A percentile compares a stretch with the other conserved stretches of the same genome.
Conservation (phyloP, 129 eudicot genomes). For the Oenanthe sinensis region DNA sequence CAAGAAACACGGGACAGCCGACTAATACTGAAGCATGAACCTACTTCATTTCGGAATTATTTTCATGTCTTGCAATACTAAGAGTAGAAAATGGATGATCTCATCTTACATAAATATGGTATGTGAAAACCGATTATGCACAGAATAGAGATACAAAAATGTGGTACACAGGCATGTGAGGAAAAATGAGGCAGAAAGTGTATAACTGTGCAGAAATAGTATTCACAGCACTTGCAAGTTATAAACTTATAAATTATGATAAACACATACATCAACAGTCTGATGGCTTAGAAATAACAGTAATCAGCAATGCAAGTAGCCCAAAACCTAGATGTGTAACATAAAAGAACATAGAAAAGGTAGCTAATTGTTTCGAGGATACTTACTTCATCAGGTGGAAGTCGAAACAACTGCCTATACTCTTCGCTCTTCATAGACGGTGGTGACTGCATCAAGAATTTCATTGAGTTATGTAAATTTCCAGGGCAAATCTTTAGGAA, state of each 20-base stretch:
- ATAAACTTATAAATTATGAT: background rate
- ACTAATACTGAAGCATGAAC: too few species aligned
- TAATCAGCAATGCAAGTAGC: background rate
- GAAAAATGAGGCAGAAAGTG: background rate
- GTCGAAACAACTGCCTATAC: slow-evolving; percentile 83
- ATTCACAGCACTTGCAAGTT: background rate
- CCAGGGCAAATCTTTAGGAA: background rate
- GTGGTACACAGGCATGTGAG: background rate
- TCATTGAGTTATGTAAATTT: slow-evolving; percentile 12
- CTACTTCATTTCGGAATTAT: too few species aligned
- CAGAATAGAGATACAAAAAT: background rate
- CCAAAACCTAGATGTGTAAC: background rate
- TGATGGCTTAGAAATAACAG: background rate
- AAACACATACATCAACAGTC: background rate
- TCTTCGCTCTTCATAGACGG: slow-evolving; percentile 63
- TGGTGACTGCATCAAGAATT: slow-evolving; percentile 9
- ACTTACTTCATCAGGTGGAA: slow-evolving; percentile 74
- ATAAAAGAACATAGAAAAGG: background rate
- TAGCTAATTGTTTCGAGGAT: background rate
- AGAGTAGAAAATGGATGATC: background rate
- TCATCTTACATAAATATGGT: background rate
- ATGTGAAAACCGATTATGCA: background rate
- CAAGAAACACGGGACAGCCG: too few species aligned
- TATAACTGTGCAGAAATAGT: background rate
- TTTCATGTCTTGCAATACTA: too few species aligned